Conservation (phyloP, 306 rosid species). For the Cucurbita pepo region DNA sequence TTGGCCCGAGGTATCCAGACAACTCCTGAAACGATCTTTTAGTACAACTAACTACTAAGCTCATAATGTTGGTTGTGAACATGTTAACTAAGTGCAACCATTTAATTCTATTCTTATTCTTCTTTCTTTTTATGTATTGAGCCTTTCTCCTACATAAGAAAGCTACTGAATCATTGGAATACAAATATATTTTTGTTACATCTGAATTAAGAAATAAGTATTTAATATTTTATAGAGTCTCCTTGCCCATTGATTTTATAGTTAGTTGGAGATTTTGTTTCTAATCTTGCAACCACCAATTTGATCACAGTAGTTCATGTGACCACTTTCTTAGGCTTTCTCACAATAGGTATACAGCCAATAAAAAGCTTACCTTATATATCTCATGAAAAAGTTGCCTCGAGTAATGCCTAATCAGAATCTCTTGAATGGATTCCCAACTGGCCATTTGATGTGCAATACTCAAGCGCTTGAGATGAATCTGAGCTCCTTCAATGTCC, state of each 20-base stretch:
- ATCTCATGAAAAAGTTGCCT: slow-evolving; percentile 90
- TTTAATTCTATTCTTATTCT: neutral
- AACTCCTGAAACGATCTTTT: neutral
- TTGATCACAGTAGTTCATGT: neutral
- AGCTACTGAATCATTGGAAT: too few relatives aligned
- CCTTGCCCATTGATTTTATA: neutral
- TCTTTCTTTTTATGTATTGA: too few relatives aligned
- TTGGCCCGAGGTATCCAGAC: neutral
- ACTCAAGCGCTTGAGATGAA: slow-evolving; percentile 62
- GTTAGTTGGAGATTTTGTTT: neutral
- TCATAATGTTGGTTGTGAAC: neutral
- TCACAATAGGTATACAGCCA: neutral
- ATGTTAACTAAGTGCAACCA: neutral
- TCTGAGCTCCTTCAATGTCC: slow-evolving; percentile 91
- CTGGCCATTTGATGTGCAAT: slow-evolving; percentile 92
- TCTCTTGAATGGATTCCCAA: slow-evolving; percentile 68
- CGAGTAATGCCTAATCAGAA: slow-evolving; percentile 65
- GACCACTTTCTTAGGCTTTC: neutral
- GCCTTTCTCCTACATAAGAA: too few relatives aligned
- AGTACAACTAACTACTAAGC: neutral
- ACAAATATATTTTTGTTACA: neutral
- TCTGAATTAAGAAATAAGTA: neutral
- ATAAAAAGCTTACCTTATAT: slow-evolving; percentile 43
- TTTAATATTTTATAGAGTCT: neutral
- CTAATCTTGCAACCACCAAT: neutral